A percentile compares a stretch with the other conserved stretches of the same genome.
These are phyloP conservation scores for Taphrina wiesneri DNA, from an alignment of 1,139 yeast genomes.

Conservation along the genomic window DNA sequence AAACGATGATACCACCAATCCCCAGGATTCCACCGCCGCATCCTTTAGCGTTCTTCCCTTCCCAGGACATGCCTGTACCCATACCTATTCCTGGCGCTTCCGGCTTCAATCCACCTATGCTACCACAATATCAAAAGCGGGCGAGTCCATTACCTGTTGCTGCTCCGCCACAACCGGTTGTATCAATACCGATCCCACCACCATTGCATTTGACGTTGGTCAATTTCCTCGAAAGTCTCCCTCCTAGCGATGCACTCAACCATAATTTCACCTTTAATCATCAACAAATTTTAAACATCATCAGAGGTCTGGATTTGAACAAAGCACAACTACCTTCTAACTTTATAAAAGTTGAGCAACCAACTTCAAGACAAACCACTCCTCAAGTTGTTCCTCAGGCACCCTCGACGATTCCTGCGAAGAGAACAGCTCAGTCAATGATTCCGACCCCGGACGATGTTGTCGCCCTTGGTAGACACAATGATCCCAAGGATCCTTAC, in stretches of 20 bases:
- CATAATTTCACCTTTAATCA: conserved; percentile 33
- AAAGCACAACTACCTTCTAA: neutral
- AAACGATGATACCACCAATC: neutral
- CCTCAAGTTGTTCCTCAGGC: conserved; percentile 1
- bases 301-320: conserved; percentile 10
- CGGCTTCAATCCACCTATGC: conserved; percentile 1
- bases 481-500: conserved; percentile 25
- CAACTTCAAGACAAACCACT: conserved; percentile 3
- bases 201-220: conserved; percentile 39
- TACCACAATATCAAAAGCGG: conserved; percentile 1
- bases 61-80: neutral
- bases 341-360: neutral
- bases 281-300: conserved; percentile 35
- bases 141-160: conserved; percentile 2
- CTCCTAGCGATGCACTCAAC: conserved; percentile 43
- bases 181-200: conserved; percentile 1
- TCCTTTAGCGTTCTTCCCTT: conserved; percentile 7
- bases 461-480: conserved; percentile 24
- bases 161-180: neutral
- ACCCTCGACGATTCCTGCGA: conserved; percentile 12
- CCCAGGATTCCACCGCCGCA: conserved; percentile 16
- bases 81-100: conserved; percentile 4
- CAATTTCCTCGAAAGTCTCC: conserved; percentile 43
- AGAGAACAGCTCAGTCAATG: conserved; percentile 22
- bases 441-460: conserved; percentile 30